Conservation (phyloP, 2,329 filamentous ascomycete genomes). For the Aspergillus fumigatiaffinis region DNA sequence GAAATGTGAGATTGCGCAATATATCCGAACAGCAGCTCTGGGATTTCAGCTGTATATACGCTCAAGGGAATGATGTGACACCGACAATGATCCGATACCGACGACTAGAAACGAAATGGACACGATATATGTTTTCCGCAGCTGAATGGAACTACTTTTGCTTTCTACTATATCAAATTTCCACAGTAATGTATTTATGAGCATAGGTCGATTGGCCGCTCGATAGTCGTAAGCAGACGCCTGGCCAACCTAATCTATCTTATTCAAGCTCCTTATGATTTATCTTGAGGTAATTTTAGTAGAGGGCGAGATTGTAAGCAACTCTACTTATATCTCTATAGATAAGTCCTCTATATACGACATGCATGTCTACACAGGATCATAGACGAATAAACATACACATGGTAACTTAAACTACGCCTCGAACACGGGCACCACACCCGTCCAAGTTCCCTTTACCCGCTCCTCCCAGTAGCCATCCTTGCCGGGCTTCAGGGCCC, state of each 20-base stretch:
- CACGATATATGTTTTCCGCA: neutral
- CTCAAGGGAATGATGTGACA: neutral
- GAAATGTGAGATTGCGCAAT: neutral
- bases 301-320: neutral
- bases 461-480: slow-evolving; percentile 94
- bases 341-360: neutral
- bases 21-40: neutral
- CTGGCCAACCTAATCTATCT: too few relatives aligned
- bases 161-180: neutral
- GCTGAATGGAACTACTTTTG: neutral
- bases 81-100: neutral
- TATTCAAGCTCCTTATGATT: too few relatives aligned
- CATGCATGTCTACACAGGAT: neutral
- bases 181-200: neutral
- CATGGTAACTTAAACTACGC: slow-evolving; percentile 12
- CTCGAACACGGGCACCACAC: slow-evolving; percentile 54
- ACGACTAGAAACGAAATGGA: neutral
- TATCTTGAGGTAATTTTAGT: neutral
- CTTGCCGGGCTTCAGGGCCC: slow-evolving; percentile 73
- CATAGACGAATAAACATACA: neutral
- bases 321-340: neutral
- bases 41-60: neutral
- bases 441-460: slow-evolving; percentile 62
- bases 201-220: neutral
- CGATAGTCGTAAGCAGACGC: neutral